phyloP scores from a whole-genome alignment of 2,329 filamentous ascomycete species.

The Penicillium concentricum region DNA sequence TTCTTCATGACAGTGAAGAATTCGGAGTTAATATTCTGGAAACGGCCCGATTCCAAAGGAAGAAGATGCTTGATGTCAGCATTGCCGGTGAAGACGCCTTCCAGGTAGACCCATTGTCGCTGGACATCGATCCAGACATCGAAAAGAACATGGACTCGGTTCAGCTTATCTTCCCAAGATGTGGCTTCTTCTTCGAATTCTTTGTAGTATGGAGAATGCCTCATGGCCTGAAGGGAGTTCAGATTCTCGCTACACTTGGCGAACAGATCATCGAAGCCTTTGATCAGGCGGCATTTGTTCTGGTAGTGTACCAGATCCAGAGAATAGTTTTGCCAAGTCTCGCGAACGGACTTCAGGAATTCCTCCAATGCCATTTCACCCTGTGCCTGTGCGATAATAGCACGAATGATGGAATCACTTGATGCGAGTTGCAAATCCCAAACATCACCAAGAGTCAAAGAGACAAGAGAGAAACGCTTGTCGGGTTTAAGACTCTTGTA shows the following conservation, averaged over 20 bases:
- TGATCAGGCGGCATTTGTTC: constrained; percentile 95
- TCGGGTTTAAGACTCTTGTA: constrained; percentile 93
- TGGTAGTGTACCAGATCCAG: constrained; percentile 96
- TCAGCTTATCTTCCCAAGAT: constrained; percentile 96
- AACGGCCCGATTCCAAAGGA: constrained; percentile 92
- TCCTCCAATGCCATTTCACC: constrained; percentile 98
- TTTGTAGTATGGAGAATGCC: constrained; percentile 98
- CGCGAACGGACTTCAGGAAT: constrained; percentile 92
- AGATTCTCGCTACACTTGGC: constrained; percentile 98
- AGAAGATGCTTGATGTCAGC: constrained; percentile 98
- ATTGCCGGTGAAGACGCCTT: constrained; percentile 98
- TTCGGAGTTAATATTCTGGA: constrained; percentile 99
- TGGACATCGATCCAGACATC: constrained; percentile 99
- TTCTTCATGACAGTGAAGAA: constrained; percentile 99
- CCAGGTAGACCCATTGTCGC: constrained; percentile 98
- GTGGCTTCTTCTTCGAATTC: constrained; percentile 98
- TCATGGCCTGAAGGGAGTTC: constrained; percentile 97
- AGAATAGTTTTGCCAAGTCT: constrained; percentile 94
- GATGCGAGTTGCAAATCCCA: constrained; percentile 93
- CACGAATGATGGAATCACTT: constrained; percentile 82
- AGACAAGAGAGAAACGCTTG: constrained; percentile 89
- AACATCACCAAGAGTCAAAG: constrained; percentile 95
- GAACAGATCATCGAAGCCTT: constrained; percentile 97
- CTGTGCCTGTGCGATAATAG: constrained; percentile 92
- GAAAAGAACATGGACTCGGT: constrained; percentile 93